Evolutionary conservation across 2,329 filamentous ascomycete species (phyloP).

Genomic region (Beauveria caledonica): DNA sequence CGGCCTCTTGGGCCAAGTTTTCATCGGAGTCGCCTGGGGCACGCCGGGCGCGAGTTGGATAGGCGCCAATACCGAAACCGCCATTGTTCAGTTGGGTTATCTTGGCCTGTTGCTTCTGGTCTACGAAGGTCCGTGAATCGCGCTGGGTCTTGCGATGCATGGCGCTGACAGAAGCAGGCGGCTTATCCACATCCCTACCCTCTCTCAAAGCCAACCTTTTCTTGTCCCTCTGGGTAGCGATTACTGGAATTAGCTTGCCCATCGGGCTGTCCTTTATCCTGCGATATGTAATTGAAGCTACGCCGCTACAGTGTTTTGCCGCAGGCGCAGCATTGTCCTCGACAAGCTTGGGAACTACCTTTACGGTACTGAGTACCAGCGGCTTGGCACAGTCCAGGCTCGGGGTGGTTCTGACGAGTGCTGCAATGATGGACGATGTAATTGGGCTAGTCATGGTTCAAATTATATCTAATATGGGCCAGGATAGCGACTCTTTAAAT

Average conservation of each 20-base stretch:
- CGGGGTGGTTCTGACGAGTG: slow-evolving; percentile 59
- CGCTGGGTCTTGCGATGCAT: fast-evolving
- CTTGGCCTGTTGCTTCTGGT: slow-evolving; percentile 64
- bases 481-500: slow-evolving; percentile 15
- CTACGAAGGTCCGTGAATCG: slow-evolving; percentile 52
- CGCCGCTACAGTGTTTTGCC: slow-evolving; percentile 56
- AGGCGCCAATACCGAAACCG: slow-evolving; percentile 38
- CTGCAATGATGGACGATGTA: slow-evolving; percentile 78
- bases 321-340: slow-evolving; percentile 67
- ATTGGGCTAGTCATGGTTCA: slow-evolving; percentile 70
- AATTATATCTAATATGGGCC: slow-evolving; percentile 58
- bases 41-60: slow-evolving; percentile 57
- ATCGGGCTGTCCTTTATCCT: slow-evolving; percentile 60
- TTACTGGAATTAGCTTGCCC: slow-evolving; percentile 56
- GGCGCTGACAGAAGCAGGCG: background rate
- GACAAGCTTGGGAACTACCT: slow-evolving; percentile 64
- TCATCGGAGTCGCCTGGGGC: slow-evolving; percentile 64
- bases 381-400: slow-evolving; percentile 35
- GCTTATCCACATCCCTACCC: slow-evolving; percentile 16
- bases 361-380: slow-evolving; percentile 42
- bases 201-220: slow-evolving; percentile 49
- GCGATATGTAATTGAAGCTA: slow-evolving; percentile 38
- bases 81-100: slow-evolving; percentile 60
- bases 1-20: slow-evolving; percentile 62
- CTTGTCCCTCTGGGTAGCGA: slow-evolving; percentile 53